Base-by-base conservation (phyloP, 2,329 filamentous ascomycete genomes). In the Fusarium sp. region DNA sequence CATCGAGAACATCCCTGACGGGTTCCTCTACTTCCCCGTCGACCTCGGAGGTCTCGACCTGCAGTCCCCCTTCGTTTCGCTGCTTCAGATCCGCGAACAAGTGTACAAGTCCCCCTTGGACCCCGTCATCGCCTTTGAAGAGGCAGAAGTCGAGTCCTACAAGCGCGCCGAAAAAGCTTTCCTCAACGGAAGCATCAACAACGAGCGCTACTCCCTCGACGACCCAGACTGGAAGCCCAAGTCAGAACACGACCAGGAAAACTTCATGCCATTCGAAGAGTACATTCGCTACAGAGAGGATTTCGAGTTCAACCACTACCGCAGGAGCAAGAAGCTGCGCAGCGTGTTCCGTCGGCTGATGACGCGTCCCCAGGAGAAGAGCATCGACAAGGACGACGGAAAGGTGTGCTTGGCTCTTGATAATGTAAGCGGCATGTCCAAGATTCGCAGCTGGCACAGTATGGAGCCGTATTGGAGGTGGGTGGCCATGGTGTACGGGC, bases 381-480 rank as follows among this genome's bases (percentile, higher is more conserved):
- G 78, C 18, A 63, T 82, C 8, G 68, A 79, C 8, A 71, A 75
- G 2, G 76, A 83, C 11, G 68, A 66, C 1, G 66, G 78, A 1
- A 78, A 74, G 22, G 71, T 83, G 25, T 62, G 65, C 18, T 65
- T 69, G 18, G 79, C 78, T 45, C 61, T 80, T 16, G 64, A 67
- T 3, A 73, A 71, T 6, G 73, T 82, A 0, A 65, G 66, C 0
- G 29, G 47, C 2, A 69, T 70, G 33, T 40, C 69, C 7, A 78
- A 63, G 14, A 56, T 77, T 45, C 71, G 71, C 0, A 33, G 68
- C 27, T 86, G 84, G 83, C 0, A 50, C 0, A 4, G 3, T 0
- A 83, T 86, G 81, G 79, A 82, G 16, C 77, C 81, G 5, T 88
- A 88, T 65, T 87, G 86, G 84, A 81, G 80, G 64, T 88, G 87